Conservation (phyloP, 257 asterid species). For the Orobanche coerulescens region DNA sequence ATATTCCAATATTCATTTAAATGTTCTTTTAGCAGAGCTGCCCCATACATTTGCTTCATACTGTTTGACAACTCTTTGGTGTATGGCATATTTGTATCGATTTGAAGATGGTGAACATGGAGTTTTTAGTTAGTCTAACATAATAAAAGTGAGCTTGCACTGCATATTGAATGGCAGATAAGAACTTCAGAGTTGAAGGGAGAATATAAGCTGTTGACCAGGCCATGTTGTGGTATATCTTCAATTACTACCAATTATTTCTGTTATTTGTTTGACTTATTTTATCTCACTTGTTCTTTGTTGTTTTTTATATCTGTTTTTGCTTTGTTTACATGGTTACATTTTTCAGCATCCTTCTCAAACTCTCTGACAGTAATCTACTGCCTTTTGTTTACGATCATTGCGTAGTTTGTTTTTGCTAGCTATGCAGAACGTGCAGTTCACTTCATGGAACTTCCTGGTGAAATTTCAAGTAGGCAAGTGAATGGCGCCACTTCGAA, state of each 20-base stretch:
- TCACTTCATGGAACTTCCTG: conserved; percentile 99
- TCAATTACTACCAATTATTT: background rate
- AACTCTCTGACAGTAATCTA: conserved; percentile 1
- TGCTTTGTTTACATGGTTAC: conserved; percentile 2
- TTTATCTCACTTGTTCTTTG: background rate
- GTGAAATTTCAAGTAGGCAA: conserved; percentile 92
- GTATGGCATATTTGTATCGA: too few relatives aligned
- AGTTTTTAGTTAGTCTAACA: too few relatives aligned
- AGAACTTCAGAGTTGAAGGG: too few relatives aligned
- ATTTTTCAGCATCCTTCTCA: background rate
- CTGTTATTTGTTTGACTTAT: background rate
- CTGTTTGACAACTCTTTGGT: too few relatives aligned
- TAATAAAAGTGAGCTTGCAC: too few relatives aligned
- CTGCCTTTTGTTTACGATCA: conserved; percentile 16
- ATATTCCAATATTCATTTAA: too few relatives aligned
- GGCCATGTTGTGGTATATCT: background rate
- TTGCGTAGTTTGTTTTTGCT: conserved; percentile 72
- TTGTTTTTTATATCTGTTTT: background rate
- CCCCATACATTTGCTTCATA: too few relatives aligned
- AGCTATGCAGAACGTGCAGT: conserved; percentile 88
- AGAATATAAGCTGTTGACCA: too few relatives aligned
- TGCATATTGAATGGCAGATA: too few relatives aligned
- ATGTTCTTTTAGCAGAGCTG: too few relatives aligned
- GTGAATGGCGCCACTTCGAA: conserved; percentile 18
- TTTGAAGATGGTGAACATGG: too few relatives aligned